These are phyloP conservation scores for Pestalotiopsis sp. DNA, from an alignment of 2,329 filamentous ascomycete species.

Conservation along the genomic window DNA sequence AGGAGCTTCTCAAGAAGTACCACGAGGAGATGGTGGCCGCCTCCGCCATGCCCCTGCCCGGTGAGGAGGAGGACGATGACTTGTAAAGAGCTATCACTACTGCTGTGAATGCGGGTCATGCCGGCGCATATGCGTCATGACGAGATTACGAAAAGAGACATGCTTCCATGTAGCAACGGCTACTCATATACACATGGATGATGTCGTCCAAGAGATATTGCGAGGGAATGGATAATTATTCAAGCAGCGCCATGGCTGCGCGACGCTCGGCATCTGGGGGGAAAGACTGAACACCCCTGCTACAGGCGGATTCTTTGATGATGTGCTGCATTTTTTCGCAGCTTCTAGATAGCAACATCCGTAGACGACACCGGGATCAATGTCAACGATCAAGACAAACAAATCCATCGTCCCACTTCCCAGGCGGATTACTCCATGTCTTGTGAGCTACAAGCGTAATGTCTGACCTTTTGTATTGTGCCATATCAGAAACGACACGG, in stretches of 20 bases:
- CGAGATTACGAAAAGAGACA: conserved; percentile 8
- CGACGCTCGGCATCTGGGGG: conserved; percentile 23
- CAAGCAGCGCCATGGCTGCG: conserved; percentile 23
- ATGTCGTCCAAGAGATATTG: conserved; percentile 25
- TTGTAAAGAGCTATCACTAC: conserved; percentile 44
- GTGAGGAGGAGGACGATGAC: conserved; percentile 83
- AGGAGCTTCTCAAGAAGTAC: conserved; percentile 79
- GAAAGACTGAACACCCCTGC: conserved; percentile 13
- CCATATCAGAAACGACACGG: too few relatives aligned
- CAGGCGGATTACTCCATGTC: background rate
- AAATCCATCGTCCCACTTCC: background rate
- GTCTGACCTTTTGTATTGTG: background rate
- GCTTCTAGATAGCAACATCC: conserved; percentile 35
- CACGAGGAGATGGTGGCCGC: conserved; percentile 86
- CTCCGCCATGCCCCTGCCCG: conserved; percentile 82
- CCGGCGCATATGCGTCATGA: conserved; percentile 12
- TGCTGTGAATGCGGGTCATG: conserved; percentile 14
- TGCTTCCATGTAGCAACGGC: conserved; percentile 13
- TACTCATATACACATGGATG: conserved; percentile 21
- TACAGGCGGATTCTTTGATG: conserved; percentile 27
- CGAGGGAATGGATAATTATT: conserved; percentile 24
- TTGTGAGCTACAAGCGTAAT: background rate
- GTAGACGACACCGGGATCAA: conserved; percentile 31
- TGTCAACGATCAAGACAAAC: conserved; percentile 6
- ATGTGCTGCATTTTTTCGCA: conserved; percentile 28